Evolutionary conservation across 1,284 basidiomycete species (phyloP).

Genomic region (Ganoderma multipileum): DNA sequence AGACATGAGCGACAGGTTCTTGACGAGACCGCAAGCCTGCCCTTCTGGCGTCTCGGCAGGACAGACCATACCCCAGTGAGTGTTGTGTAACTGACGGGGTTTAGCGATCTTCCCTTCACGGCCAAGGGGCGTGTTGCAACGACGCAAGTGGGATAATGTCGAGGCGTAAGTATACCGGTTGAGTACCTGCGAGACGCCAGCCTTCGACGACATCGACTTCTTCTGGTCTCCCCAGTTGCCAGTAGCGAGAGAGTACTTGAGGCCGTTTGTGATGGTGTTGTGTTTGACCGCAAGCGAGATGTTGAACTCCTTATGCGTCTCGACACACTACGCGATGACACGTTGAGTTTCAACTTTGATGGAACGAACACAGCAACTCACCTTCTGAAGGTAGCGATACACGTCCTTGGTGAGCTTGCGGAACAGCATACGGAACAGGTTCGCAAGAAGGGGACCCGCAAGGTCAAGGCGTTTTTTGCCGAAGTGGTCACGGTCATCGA

Average conservation of each 20-base stretch:
- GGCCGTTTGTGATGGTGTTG: constrained; percentile 96
- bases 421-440: constrained; percentile 98
- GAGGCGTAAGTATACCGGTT: constrained; percentile 99
- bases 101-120: constrained; percentile 99
- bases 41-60: constrained; percentile 99
- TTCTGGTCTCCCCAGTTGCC: constrained; percentile 99
- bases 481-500: constrained; percentile 99
- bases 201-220: constrained; percentile 97
- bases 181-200: constrained; percentile 98
- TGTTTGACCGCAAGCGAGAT: constrained; percentile 93
- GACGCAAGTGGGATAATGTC: constrained; percentile 96
- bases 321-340: constrained; percentile 78
- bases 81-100: constrained; percentile 98
- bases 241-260: constrained; percentile 98
- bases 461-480: constrained; percentile 98
- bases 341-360: constrained; percentile 21
- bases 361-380: constrained; percentile 41
- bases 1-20: constrained; percentile 97
- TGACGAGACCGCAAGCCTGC: constrained; percentile 98
- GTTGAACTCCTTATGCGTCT: constrained; percentile 96
- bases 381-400: constrained; percentile 97
- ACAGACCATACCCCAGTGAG: constrained; percentile 99
- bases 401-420: constrained; percentile 97
- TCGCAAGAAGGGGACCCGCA: constrained; percentile 93
- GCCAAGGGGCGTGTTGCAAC: constrained; percentile 98